These are phyloP conservation scores for Diaporthe helianthi DNA, from an alignment of 2,329 filamentous ascomycete species.

Conservation along the genomic window DNA sequence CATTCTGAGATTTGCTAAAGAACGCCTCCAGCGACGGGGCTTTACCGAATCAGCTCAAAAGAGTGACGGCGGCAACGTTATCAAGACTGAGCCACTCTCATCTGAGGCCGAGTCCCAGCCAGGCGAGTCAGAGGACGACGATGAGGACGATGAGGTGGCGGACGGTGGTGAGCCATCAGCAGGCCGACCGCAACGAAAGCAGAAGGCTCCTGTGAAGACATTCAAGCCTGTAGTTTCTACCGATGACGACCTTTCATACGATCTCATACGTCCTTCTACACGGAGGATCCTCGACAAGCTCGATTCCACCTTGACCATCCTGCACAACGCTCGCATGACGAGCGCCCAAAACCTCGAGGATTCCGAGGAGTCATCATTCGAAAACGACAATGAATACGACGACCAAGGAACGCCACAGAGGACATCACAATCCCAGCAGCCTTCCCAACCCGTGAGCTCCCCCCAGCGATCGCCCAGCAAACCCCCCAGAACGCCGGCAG, in stretches of 20 bases:
- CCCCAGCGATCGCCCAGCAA: slow-evolving; percentile 19
- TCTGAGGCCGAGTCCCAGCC: slow-evolving; percentile 34
- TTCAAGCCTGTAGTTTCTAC: slow-evolving; percentile 65
- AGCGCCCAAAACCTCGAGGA: slow-evolving; percentile 46
- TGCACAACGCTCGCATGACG: slow-evolving; percentile 72
- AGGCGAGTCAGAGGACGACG: not conserved
- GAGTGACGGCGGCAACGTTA: not conserved
- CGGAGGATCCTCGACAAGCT: slow-evolving; percentile 74
- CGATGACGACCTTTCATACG: slow-evolving; percentile 73
- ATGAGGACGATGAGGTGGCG: slow-evolving; percentile 2
- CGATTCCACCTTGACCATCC: slow-evolving; percentile 71
- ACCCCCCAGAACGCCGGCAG: not conserved
- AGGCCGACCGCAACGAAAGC: not conserved
- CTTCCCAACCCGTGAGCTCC: not conserved
- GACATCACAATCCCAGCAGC: not conserved
- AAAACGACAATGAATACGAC: not conserved
- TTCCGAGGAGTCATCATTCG: slow-evolving; percentile 39
- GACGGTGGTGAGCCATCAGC: not conserved
- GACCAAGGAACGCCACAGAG: not conserved
- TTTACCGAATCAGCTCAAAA: slow-evolving; percentile 30
- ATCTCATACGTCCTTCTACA: slow-evolving; percentile 71
- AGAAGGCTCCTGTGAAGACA: slow-evolving; percentile 30
- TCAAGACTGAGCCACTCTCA: slow-evolving; percentile 27
- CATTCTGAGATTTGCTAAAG: slow-evolving; percentile 72
- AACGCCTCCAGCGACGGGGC: slow-evolving; percentile 60